Percentiles rank a stretch among this genome's conserved stretches.
phyloP scores from a whole-genome alignment of 768 basidiomycete species.

The Psilocybe cyanescens region DNA sequence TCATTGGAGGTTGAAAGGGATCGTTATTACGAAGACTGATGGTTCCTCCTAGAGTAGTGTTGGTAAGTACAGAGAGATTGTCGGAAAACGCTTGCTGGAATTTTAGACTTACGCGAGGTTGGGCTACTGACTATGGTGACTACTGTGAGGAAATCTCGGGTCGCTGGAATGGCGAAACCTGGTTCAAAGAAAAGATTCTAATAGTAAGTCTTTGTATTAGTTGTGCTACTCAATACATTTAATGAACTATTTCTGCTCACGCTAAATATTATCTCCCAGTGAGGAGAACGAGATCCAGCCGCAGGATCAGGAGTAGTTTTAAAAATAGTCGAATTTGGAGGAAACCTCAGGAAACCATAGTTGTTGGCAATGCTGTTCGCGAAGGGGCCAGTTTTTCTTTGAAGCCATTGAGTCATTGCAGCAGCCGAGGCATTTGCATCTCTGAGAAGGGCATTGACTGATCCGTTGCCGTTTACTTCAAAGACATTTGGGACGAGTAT shows the following conservation, averaged over 20 bases:
- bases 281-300: conserved; percentile 20
- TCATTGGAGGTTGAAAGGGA: conserved; percentile 48
- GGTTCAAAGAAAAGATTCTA: conserved; percentile 23
- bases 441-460: conserved; percentile 9
- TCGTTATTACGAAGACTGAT: conserved; percentile 42
- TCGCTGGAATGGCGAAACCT: conserved; percentile 20
- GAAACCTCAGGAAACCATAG: conserved; percentile 28
- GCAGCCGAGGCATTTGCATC: conserved; percentile 12
- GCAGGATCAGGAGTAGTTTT: conserved; percentile 20
- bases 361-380: conserved; percentile 38
- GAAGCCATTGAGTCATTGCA: conserved; percentile 28
- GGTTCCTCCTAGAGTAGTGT: conserved; percentile 31
- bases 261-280: conserved; percentile 34
- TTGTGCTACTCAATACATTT: background rate
- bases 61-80: background rate
- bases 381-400: conserved; percentile 35
- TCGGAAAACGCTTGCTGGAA: background rate
- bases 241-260: conserved; percentile 24
- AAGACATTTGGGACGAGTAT: conserved; percentile 21
- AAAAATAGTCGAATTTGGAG: conserved; percentile 30
- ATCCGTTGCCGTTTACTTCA: conserved; percentile 5
- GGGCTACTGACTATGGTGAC: conserved; percentile 33
- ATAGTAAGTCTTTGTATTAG: background rate
- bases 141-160: conserved; percentile 36
- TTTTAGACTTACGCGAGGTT: conserved; percentile 32